These are phyloP conservation scores for Leptoxyphium fumago DNA, from an alignment of 2,329 filamentous ascomycete species.

Conservation along the genomic window DNA sequence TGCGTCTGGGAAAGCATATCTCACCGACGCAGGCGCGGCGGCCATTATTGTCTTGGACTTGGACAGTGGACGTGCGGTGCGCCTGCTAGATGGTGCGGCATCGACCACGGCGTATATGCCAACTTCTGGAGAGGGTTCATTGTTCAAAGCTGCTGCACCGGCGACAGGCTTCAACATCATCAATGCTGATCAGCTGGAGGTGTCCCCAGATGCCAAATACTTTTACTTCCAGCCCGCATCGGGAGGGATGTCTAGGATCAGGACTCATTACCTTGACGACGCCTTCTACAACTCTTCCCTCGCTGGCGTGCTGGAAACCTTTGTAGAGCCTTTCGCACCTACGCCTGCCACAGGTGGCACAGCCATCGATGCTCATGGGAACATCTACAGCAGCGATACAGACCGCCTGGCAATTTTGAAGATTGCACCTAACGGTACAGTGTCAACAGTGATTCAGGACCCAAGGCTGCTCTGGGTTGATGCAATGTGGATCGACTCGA, in stretches of 20 bases:
- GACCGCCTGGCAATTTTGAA: constrained; percentile 17
- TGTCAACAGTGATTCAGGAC: constrained; percentile 14
- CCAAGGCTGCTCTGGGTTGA: constrained; percentile 18
- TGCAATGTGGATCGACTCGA: constrained; percentile 18
- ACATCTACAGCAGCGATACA: constrained; percentile 24
- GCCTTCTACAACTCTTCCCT: constrained; percentile 21
- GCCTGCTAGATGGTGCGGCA: constrained; percentile 16
- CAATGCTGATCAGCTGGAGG: constrained; percentile 25
- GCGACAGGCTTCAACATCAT: constrained; percentile 12
- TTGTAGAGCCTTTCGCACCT: constrained; percentile 17
- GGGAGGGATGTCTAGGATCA: constrained; percentile 22
- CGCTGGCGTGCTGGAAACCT: constrained; percentile 11
- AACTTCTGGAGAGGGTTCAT: constrained; percentile 17
- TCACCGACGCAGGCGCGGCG: constrained; percentile 15
- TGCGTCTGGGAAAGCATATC: constrained; percentile 13
- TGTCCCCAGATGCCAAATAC: constrained; percentile 23
- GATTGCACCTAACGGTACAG: constrained; percentile 15
- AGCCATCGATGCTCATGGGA: constrained; percentile 24
- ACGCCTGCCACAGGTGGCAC: constrained; percentile 25
- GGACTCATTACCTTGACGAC: constrained; percentile 20
- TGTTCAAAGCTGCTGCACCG: constrained; percentile 8
- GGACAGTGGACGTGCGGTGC: constrained; percentile 10
- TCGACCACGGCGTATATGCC: constrained; percentile 16
- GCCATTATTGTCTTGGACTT: constrained; percentile 17
- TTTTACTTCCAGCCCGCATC: constrained; percentile 25